These are phyloP conservation scores for Calonectria fujianensis DNA, from an alignment of 2,329 filamentous ascomycete genomes.

Conservation along the genomic window DNA sequence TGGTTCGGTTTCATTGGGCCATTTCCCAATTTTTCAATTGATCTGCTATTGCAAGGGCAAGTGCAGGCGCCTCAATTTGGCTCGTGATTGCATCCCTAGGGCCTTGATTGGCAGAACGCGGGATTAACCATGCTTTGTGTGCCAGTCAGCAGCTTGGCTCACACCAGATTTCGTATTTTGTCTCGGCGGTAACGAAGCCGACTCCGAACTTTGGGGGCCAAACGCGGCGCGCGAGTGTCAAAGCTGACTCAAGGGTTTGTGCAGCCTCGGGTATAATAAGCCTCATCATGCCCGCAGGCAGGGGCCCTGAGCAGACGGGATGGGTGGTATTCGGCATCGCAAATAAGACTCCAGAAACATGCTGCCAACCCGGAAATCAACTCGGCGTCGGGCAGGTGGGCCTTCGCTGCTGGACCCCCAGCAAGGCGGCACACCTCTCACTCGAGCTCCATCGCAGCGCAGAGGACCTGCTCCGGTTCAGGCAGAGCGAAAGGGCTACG, in stretches of 20 bases:
- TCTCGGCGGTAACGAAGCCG: neutral
- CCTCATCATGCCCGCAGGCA: neutral
- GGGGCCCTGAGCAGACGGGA: neutral
- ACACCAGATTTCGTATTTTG: too few species aligned
- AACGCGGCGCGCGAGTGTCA: neutral
- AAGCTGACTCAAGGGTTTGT: neutral
- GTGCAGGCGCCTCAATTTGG: neutral
- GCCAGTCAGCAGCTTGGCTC: neutral
- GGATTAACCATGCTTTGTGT: neutral
- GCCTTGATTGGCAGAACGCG: neutral
- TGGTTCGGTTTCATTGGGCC: neutral
- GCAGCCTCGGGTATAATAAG: neutral
- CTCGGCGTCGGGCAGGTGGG: neutral
- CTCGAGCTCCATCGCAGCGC: slow-evolving; percentile 45
- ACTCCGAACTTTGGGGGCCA: neutral
- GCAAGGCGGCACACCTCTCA: slow-evolving; percentile 30
- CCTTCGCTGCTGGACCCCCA: neutral
- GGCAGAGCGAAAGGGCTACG: slow-evolving; percentile 57
- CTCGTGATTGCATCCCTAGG: neutral
- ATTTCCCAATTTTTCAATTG: too few species aligned
- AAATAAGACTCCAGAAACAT: neutral
- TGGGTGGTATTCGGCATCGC: neutral
- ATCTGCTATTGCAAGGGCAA: neutral
- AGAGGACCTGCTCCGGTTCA: slow-evolving; percentile 41
- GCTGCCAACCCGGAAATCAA: neutral